Conservation (phyloP, 1,284 basidiomycete species). For the Nidula niveotomentosa region DNA sequence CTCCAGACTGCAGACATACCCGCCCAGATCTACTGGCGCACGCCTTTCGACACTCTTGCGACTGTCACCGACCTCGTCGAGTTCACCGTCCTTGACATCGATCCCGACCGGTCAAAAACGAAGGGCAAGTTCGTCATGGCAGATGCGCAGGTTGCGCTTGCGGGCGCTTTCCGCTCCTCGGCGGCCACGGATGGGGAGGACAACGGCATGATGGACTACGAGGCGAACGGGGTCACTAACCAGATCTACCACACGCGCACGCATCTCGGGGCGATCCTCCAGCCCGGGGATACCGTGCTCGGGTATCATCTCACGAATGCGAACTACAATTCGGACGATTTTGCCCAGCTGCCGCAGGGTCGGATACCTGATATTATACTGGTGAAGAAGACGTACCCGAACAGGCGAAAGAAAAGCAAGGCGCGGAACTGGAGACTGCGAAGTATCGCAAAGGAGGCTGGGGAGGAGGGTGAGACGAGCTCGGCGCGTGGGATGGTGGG, state of each 20-base stretch:
- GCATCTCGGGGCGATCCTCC: constrained; percentile 92
- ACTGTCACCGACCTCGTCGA: constrained; percentile 87
- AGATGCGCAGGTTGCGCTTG: constrained; percentile 92
- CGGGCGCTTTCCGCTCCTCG: constrained; percentile 72
- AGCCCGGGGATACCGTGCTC: constrained; percentile 92
- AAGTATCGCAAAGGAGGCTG: constrained; percentile 93
- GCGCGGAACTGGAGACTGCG: constrained; percentile 87
- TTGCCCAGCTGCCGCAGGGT: constrained; percentile 73
- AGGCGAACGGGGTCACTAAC: constrained; percentile 51
- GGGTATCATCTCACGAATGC: constrained; percentile 89
- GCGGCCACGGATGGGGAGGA: constrained; percentile 8
- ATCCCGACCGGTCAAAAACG: constrained; percentile 60
- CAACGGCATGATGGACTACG: constrained; percentile 58
- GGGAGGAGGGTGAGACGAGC: constrained; percentile 78
- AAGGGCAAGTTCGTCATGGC: constrained; percentile 85
- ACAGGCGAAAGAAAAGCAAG: constrained; percentile 89
- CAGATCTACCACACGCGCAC: constrained; percentile 97
- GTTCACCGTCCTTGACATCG: constrained; percentile 95
- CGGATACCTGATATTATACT: constrained; percentile 92
- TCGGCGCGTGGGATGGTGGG: constrained; percentile 86
- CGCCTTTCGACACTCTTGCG: constrained; percentile 85
- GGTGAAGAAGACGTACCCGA: constrained; percentile 97
- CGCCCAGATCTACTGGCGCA: constrained; percentile 87
- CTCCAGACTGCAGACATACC: constrained; percentile 84
- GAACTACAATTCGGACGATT: constrained; percentile 94